These are phyloP conservation scores for Lasiodiplodia hormozganensis DNA, from an alignment of 2,329 filamentous ascomycete species.

Conservation along the genomic window DNA sequence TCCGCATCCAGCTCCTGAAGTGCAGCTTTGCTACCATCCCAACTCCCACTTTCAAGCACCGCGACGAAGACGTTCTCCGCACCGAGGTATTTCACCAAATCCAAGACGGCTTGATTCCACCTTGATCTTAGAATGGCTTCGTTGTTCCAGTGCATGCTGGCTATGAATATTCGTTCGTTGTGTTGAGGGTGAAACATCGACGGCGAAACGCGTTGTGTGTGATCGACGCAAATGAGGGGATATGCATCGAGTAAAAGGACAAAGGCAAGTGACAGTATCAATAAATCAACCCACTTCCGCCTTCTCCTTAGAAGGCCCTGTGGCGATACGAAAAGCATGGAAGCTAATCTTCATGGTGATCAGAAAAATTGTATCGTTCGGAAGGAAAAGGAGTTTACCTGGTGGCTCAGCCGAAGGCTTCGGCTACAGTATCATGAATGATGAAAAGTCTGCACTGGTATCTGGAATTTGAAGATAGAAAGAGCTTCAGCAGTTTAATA, in stretches of 20 bases:
- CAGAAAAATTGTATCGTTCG: not conserved
- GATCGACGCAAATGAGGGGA: not conserved
- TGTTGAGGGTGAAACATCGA: slow-evolving; percentile 2
- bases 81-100: slow-evolving; percentile 64
- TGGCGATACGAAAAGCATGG: not conserved
- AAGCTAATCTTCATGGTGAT: not conserved
- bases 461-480: not conserved
- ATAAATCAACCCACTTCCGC: not conserved
- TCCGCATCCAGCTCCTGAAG: slow-evolving; percentile 63
- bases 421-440: not conserved
- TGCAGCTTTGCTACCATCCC: slow-evolving; percentile 71
- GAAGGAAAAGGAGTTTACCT: not conserved
- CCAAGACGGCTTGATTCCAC: slow-evolving; percentile 68
- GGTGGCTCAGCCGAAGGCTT: not conserved
- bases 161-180: slow-evolving; percentile 65
- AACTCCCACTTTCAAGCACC: slow-evolving; percentile 72
- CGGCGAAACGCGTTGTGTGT: not conserved
- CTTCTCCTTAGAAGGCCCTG: not conserved
- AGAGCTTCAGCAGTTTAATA: not conserved
- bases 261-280: slow-evolving; percentile 8
- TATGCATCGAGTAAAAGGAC: not conserved
- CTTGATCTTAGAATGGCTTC: slow-evolving; percentile 64
- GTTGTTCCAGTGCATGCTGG: slow-evolving; percentile 73
- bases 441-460: not conserved
- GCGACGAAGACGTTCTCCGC: slow-evolving; percentile 71